Conservation (phyloP, 257 asterid genomes). For the Nicotiana noctiflora region DNA sequence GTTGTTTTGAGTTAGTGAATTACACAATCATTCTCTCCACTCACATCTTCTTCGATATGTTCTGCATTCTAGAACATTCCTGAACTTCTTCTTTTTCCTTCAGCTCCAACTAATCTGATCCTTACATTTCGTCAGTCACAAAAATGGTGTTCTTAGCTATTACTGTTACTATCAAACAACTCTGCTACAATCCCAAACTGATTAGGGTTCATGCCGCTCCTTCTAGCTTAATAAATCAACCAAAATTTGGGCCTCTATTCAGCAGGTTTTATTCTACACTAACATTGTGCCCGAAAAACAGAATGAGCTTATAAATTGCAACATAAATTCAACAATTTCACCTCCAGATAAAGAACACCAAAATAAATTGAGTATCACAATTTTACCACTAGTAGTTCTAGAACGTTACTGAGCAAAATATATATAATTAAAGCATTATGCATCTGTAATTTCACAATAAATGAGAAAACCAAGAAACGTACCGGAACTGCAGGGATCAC, state of each 20-base stretch:
- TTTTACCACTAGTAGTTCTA: neutral
- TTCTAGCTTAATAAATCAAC: neutral
- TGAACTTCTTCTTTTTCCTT: too few species aligned
- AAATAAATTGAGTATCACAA: neutral
- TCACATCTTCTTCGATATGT: too few species aligned
- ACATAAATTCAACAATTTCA: neutral
- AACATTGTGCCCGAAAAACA: neutral
- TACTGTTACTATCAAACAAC: neutral
- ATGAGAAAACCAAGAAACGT: neutral
- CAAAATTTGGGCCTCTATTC: neutral
- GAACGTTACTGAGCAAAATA: neutral
- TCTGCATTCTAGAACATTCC: too few species aligned
- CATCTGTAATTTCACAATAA: neutral
- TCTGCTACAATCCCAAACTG: neutral
- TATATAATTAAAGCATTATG: neutral
- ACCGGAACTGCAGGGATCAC: conserved; percentile 26
- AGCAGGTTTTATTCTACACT: neutral
- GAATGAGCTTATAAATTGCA: neutral
- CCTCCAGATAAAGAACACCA: neutral
- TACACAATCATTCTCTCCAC: too few species aligned
- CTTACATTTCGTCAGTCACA: too few species aligned
- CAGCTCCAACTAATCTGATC: too few species aligned
- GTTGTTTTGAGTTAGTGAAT: too few species aligned
- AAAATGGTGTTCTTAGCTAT: neutral
- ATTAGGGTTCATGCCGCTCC: neutral